Percentiles rank a stretch among this genome's conserved stretches.
phyloP scores from a whole-genome alignment of 345 rosid species.

The Arabis hirsuta region DNA sequence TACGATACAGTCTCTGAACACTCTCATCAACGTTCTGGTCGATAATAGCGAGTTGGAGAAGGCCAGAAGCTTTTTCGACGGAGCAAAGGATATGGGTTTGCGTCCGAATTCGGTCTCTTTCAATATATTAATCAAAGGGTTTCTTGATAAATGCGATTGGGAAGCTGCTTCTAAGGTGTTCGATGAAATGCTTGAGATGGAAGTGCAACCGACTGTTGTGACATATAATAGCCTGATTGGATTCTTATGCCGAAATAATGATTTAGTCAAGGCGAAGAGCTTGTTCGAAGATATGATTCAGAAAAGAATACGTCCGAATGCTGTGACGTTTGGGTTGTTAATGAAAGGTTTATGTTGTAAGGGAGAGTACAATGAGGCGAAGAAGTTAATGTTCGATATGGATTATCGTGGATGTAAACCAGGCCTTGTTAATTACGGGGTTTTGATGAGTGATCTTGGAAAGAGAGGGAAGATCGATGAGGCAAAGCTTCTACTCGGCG shows the following conservation, averaged over 20 bases:
- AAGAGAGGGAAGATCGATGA: constrained; percentile 80
- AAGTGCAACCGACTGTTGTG: constrained; percentile 68
- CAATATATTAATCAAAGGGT: constrained; percentile 75
- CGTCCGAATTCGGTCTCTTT: constrained; percentile 71
- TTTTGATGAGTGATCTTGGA: constrained; percentile 83
- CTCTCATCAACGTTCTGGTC: constrained; percentile 66
- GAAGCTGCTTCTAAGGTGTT: constrained; percentile 58
- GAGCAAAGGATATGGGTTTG: constrained; percentile 56
- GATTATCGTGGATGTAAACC: constrained; percentile 89
- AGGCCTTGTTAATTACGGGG: constrained; percentile 61
- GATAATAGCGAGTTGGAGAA: constrained; percentile 57
- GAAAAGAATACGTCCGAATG: constrained; percentile 61
- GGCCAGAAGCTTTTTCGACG: constrained; percentile 56
- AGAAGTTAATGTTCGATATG: constrained; percentile 85
- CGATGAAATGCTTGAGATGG: constrained; percentile 80
- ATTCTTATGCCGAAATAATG: constrained; percentile 54
- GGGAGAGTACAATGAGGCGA: constrained; percentile 67
- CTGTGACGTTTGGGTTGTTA: constrained; percentile 65
- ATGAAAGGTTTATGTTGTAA: constrained; percentile 73
- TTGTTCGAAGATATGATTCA: constrained; percentile 57
- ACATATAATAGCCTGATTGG: constrained; percentile 69
- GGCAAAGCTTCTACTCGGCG: constrained; percentile 60
- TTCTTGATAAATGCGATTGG: constrained; percentile 48
- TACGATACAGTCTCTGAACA: constrained; percentile 65
- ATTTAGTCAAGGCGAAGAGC: constrained; percentile 52